Percentiles rank a stretch among this genome's conserved stretches.
Conservation (phyloP, 331 rosid species). For the Prunus yedoensis region DNA sequence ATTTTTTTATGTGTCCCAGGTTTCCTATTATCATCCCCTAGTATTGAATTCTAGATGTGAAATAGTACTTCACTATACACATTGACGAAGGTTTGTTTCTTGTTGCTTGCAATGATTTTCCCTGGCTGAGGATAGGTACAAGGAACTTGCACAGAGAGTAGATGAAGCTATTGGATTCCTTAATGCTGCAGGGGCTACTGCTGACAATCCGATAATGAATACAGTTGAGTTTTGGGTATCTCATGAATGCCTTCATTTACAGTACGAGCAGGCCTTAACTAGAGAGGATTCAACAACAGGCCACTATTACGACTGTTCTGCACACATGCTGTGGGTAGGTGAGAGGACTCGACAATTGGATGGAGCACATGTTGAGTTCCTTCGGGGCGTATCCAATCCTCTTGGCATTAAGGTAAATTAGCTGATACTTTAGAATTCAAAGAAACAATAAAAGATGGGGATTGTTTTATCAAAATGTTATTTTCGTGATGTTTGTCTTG, state of each 20-base stretch:
- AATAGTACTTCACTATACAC: background rate
- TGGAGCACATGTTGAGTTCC: slow-evolving; percentile 50
- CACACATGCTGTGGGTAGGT: slow-evolving; percentile 52
- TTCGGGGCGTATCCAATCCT: slow-evolving; percentile 47
- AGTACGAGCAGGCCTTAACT: slow-evolving; percentile 45
- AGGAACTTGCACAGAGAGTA: slow-evolving; percentile 44
- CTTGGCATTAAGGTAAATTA: slow-evolving; percentile 41
- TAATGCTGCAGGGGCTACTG: slow-evolving; percentile 45
- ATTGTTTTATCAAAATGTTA: background rate
- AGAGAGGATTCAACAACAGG: slow-evolving; percentile 49
- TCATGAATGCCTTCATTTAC: slow-evolving; percentile 49
- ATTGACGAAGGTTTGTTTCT: background rate
- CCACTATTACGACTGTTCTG: slow-evolving; percentile 42
- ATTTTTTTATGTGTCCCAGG: background rate
- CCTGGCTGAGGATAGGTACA: slow-evolving; percentile 28
- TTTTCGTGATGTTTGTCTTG: background rate
- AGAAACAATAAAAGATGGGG: background rate
- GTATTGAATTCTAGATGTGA: background rate
- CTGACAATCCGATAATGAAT: slow-evolving; percentile 41
- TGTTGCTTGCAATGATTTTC: background rate
- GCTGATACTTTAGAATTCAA: background rate
- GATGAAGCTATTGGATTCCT: slow-evolving; percentile 52
- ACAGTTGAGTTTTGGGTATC: slow-evolving; percentile 50
- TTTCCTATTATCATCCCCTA: background rate
- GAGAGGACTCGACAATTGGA: slow-evolving; percentile 53